Conservation (phyloP, 2,329 filamentous ascomycete genomes). For the Colletotrichum sp. region DNA sequence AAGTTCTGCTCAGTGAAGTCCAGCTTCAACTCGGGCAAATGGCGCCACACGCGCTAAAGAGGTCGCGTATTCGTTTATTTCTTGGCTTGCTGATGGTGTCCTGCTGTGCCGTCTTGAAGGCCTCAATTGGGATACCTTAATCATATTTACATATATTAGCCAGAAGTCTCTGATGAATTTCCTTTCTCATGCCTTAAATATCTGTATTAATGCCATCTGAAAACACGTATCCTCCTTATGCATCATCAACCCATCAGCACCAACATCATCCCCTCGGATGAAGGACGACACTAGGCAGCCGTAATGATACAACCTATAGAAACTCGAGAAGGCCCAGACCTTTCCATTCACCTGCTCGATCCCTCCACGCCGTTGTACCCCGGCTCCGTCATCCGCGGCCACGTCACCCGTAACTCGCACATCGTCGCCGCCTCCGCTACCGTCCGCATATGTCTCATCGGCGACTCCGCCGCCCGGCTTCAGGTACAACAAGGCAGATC, state of each 20-base stretch:
- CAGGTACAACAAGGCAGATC: background rate
- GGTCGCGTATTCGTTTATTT: background rate
- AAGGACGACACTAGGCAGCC: background rate
- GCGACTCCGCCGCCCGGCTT: background rate
- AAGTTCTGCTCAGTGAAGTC: background rate
- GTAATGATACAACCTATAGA: background rate
- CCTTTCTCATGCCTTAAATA: background rate
- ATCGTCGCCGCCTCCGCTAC: background rate
- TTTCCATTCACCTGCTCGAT: background rate
- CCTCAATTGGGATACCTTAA: background rate
- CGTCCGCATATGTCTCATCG: background rate
- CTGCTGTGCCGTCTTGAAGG: background rate
- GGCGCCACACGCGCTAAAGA: background rate
- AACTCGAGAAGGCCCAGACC: background rate
- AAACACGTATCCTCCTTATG: background rate
- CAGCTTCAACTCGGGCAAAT: background rate
- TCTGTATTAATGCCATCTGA: accelerated
- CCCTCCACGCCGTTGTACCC: background rate
- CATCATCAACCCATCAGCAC: background rate
- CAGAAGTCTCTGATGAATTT: accelerated
- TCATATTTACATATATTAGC: background rate
- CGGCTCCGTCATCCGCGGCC: background rate
- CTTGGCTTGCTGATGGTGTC: background rate
- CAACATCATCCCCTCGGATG: background rate
- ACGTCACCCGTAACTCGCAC: background rate